Evolutionary conservation across 1,139 yeast genomes (phyloP), one percentile per base, ranked within the genome.

Genomic region (Geotrichum armillariae): DNA sequence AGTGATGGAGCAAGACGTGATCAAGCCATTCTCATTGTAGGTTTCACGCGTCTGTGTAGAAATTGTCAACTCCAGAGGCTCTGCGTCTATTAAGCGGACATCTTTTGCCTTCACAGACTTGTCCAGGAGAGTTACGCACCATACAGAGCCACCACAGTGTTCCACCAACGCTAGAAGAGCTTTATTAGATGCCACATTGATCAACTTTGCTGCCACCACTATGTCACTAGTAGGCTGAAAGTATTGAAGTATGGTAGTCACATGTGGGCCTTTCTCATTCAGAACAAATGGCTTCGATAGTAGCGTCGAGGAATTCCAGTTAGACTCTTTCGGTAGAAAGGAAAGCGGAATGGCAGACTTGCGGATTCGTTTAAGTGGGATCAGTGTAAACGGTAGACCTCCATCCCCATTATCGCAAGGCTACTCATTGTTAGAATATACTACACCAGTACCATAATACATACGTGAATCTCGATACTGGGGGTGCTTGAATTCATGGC

Each of bases 281-380:
- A 46, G 45, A 18, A 41, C 18, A 17, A 46, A 40, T 14, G 49
- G 49, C 34, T 25, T 33, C 11, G 49, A 25, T 1, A 40, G 32
- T 3, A 22, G 18, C 11, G 31, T 18, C 2, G 31, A 22, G 7
- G 14, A 14, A 11, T 25, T 37, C 37, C 47, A 38, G 17, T 22
- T 17, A 11, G 41, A 18, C 14, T 48, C 45, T 38, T 22, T 33
- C n/a, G 51, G 47, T 2, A 42, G 27, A 23, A 37, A 42, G 20
- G 35, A 17, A 16, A 40, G 23, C n/a, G 51, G 46, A 14, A 48
- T 35, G 18, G 42, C 8, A 14, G 51, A 48, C 22, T 32, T 33
- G 8, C 29, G 41, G 6, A 48, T 46, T 12, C 46, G 41, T 38
- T 48, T 48, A 14, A 48, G 34, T 8, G 51, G 51, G 11, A 48